These are phyloP conservation scores for Exophiala mesophila DNA, from an alignment of 2,329 filamentous ascomycete genomes.

Conservation along the genomic window DNA sequence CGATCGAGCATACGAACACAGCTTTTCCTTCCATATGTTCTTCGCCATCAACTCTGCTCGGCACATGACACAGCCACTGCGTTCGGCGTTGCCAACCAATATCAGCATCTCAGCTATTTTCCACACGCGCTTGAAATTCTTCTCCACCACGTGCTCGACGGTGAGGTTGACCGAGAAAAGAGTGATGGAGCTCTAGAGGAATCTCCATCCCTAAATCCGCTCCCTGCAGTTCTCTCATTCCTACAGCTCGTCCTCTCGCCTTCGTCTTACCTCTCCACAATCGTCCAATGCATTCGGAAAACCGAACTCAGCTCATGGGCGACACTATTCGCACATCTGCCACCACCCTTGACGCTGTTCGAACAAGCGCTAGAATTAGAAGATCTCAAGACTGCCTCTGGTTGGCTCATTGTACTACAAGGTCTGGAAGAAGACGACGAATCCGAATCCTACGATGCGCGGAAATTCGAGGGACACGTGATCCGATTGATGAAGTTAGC, in stretches of 20 bases:
- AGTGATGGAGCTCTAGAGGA: not conserved
- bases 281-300: conserved; percentile 95
- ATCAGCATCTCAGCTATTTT: conserved; percentile 84
- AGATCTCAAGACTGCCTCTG: conserved; percentile 87
- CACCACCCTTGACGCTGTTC: conserved; percentile 84
- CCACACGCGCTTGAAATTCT: conserved; percentile 88
- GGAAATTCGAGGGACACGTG: conserved; percentile 46
- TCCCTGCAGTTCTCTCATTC: conserved; percentile 55
- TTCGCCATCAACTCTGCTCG: conserved; percentile 71
- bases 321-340: conserved; percentile 85
- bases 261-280: conserved; percentile 77
- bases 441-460: conserved; percentile 23
- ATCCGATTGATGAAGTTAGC: conserved; percentile 76
- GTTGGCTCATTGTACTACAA: conserved; percentile 92
- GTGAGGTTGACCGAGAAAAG: conserved; percentile 67
- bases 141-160: conserved; percentile 86
- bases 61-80: conserved; percentile 71
- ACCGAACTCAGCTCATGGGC: conserved; percentile 94
- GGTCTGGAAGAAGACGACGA: conserved; percentile 58
- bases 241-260: conserved; percentile 66
- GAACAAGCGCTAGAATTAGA: conserved; percentile 83
- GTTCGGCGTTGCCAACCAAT: conserved; percentile 75
- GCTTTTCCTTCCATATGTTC: conserved; percentile 81
- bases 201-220: conserved; percentile 28
- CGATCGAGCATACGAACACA: conserved; percentile 86